These are phyloP conservation scores for Wickerhamomyces bovis DNA, from an alignment of 805 yeast species.

Conservation along the genomic window DNA sequence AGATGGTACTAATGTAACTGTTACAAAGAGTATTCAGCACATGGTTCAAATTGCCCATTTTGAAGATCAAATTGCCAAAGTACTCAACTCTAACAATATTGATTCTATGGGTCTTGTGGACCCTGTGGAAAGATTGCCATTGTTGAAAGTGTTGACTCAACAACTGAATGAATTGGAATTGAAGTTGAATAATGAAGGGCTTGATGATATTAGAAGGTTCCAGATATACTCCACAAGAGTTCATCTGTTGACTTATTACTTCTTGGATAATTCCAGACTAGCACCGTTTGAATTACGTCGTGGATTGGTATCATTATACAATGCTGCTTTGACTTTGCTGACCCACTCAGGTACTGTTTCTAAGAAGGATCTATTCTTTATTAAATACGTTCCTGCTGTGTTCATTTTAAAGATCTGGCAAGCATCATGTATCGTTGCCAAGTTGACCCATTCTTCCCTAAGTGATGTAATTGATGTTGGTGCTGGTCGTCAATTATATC, in stretches of 20 bases:
- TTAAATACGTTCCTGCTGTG: slow-evolving; percentile 78
- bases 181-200: slow-evolving; percentile 38
- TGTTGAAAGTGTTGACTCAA: slow-evolving; percentile 60
- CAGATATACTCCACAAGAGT: slow-evolving; percentile 68
- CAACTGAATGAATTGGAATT: slow-evolving; percentile 76
- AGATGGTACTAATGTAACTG: slow-evolving; percentile 27
- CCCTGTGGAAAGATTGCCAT: slow-evolving; percentile 66
- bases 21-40: slow-evolving; percentile 42
- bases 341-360: slow-evolving; percentile 62
- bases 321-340: slow-evolving; percentile 69
- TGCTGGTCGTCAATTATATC: slow-evolving; percentile 65
- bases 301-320: slow-evolving; percentile 72
- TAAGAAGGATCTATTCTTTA: slow-evolving; percentile 50
- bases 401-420: slow-evolving; percentile 86
- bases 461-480: slow-evolving; percentile 59
- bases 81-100: slow-evolving; percentile 63
- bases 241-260: slow-evolving; percentile 78
- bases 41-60: slow-evolving; percentile 81
- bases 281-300: slow-evolving; percentile 53
- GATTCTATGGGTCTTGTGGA: slow-evolving; percentile 63
- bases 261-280: slow-evolving; percentile 47
- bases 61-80: slow-evolving; percentile 78
- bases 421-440: slow-evolving; percentile 77
- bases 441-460: slow-evolving; percentile 71
- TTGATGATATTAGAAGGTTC: slow-evolving; percentile 68